phyloP scores from a whole-genome alignment of 2,329 filamentous ascomycete genomes.

The Dichotomopilus funicola region DNA sequence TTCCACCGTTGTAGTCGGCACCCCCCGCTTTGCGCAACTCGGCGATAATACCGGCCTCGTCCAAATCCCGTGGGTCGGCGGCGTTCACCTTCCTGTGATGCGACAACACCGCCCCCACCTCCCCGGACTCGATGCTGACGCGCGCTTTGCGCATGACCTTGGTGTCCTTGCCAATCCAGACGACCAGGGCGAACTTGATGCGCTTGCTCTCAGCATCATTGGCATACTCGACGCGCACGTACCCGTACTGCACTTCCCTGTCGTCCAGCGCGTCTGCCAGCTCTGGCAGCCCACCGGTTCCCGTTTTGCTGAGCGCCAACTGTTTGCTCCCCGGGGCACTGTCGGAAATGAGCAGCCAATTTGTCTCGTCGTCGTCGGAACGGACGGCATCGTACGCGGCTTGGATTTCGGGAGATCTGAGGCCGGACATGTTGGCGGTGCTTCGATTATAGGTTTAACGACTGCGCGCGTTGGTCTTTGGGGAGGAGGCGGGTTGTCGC shows the following conservation, averaged over 20 bases:
- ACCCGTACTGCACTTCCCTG: constrained; percentile 58
- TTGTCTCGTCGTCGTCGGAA: constrained; percentile 57
- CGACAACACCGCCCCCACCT: constrained; percentile 56
- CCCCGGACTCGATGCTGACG: constrained; percentile 60
- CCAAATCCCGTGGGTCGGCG: constrained; percentile 52
- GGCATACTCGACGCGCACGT: constrained; percentile 60
- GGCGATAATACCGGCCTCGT: constrained; percentile 54
- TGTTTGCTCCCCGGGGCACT: constrained; percentile 48
- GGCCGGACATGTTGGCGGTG: constrained; percentile 43
- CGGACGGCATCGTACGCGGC: constrained; percentile 62
- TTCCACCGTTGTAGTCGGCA: constrained; percentile 63
- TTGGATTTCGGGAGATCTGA: constrained; percentile 52
- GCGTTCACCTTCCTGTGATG: constrained; percentile 62
- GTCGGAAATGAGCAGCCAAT: constrained; percentile 63
- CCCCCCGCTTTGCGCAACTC: constrained; percentile 60
- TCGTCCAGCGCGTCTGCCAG: constrained; percentile 51
- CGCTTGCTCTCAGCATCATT: constrained; percentile 64
- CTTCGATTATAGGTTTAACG: background rate
- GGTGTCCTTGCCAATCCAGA: constrained; percentile 61
- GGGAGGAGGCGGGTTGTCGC: no score
- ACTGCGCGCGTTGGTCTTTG: background rate
- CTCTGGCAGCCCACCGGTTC: constrained; percentile 54
- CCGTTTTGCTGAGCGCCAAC: constrained; percentile 50
- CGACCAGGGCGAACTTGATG: constrained; percentile 61
- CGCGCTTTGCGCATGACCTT: constrained; percentile 65